Evolutionary conservation across 345 rosid genomes (phyloP).

Genomic region (Anacardium occidentale): DNA sequence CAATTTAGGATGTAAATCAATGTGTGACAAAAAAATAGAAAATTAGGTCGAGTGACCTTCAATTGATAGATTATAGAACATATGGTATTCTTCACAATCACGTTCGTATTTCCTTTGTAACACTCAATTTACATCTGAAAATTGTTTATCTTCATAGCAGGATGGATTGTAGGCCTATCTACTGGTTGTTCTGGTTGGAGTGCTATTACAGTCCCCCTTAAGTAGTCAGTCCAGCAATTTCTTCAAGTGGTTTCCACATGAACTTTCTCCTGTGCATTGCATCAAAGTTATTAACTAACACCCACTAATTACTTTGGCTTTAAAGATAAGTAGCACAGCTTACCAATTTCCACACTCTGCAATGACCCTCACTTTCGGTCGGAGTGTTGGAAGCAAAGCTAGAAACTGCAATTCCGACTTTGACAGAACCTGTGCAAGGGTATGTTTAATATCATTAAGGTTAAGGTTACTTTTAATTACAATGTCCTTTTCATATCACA

Average conservation of each 20-base stretch:
- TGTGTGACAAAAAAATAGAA: too few species aligned
- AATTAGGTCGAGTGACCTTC: background rate
- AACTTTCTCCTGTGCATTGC: slow-evolving; percentile 65
- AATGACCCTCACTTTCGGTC: slow-evolving; percentile 81
- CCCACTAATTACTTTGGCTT: background rate
- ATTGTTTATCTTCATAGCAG: background rate
- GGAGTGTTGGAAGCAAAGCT: slow-evolving; percentile 79
- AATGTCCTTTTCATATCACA: too few species aligned
- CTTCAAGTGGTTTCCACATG: slow-evolving; percentile 82
- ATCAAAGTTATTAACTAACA: background rate
- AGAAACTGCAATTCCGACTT: slow-evolving; percentile 87
- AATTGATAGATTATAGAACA: background rate
- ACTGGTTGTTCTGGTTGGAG: background rate
- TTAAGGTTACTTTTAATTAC: too few species aligned
- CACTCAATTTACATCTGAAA: background rate
- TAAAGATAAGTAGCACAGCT: background rate
- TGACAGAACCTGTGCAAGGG: slow-evolving; percentile 62
- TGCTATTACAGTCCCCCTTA: slow-evolving; percentile 26
- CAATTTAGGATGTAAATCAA: background rate
- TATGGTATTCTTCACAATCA: background rate
- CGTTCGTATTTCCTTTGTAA: background rate
- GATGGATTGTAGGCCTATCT: background rate
- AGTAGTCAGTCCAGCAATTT: slow-evolving; percentile 60
- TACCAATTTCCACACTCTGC: slow-evolving; percentile 96
- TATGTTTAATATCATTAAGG: too few species aligned